Conservation (phyloP, 257 asterid genomes). For the Parsonsia alboflavescens region DNA sequence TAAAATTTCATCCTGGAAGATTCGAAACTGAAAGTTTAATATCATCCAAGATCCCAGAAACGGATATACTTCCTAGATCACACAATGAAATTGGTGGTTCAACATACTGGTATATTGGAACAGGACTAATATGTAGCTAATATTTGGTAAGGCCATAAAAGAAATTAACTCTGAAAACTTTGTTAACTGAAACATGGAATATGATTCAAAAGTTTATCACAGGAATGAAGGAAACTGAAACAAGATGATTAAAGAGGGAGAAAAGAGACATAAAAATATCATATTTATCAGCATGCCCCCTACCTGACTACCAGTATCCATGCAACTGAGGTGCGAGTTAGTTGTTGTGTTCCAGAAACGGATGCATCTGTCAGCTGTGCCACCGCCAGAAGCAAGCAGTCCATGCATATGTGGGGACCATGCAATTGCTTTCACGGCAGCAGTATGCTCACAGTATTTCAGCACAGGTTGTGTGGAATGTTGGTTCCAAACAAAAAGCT, state of each 20-base stretch:
- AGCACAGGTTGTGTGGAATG: constrained; percentile 82
- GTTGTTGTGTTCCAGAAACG: constrained; percentile 95
- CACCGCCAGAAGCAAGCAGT: constrained; percentile 99
- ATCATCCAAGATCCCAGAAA: neutral
- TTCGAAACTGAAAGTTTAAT: neutral
- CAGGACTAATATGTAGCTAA: neutral
- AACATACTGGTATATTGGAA: neutral
- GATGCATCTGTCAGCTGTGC: constrained; percentile 96
- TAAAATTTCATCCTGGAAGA: neutral
- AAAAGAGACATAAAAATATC: neutral
- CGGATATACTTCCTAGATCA: neutral
- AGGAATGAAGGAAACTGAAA: neutral
- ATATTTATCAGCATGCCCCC: neutral
- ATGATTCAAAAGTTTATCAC: neutral
- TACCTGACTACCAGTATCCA: constrained; percentile 99
- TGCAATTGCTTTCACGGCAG: constrained; percentile 98
- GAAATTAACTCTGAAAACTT: neutral
- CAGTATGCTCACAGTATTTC: constrained; percentile 89
- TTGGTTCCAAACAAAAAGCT: constrained; percentile 95
- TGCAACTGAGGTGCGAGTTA: constrained; percentile 68
- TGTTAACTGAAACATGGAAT: neutral
- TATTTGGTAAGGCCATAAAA: neutral
- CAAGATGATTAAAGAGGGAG: neutral
- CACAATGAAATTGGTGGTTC: neutral
- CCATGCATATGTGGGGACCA: constrained; percentile 99